These are phyloP conservation scores for Lycium barbarum DNA, from an alignment of 257 asterid species.

Conservation along the genomic window DNA sequence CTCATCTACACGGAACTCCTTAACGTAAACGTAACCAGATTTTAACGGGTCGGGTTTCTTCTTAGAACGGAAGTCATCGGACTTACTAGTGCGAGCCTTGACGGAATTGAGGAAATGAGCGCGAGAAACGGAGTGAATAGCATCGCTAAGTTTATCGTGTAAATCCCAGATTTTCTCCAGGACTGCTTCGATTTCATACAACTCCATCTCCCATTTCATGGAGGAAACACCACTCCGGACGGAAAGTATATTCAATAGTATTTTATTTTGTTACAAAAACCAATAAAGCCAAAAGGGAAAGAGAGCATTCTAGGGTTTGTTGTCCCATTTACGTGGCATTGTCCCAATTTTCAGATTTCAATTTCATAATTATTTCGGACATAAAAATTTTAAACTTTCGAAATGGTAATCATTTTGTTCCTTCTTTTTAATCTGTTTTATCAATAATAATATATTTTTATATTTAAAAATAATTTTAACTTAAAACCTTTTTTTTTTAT, in stretches of 20 bases:
- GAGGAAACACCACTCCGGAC: slow-evolving; percentile 26
- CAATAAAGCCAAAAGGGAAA: neutral
- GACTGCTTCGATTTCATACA: slow-evolving; percentile 81
- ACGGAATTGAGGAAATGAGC: slow-evolving; percentile 80
- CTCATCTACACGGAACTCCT: slow-evolving; percentile 68
- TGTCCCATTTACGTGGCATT: no score
- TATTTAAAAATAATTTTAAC: no score
- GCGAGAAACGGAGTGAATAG: slow-evolving; percentile 85
- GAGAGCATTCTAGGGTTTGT: neutral
- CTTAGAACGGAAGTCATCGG: slow-evolving; percentile 53
- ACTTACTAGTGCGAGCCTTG: slow-evolving; percentile 51
- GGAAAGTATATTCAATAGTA: slow-evolving; percentile 34
- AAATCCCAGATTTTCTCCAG: slow-evolving; percentile 91
- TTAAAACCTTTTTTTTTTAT: no score
- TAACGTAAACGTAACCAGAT: slow-evolving; percentile 73
- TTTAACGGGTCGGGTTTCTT: slow-evolving; percentile 41
- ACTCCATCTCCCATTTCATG: slow-evolving; percentile 94
- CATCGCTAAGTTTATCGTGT: slow-evolving; percentile 97
- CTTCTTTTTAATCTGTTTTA: no score
- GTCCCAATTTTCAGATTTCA: no score
- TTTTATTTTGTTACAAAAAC: neutral
- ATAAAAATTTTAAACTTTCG: no score
- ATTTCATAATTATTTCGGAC: neutral
- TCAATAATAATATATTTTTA: no score
- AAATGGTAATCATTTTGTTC: no score